Evolutionary conservation across 352 stramenopile genomes (phyloP), one percentile per base, ranked within the genome.

Genomic region (Globisporangium irregulare): DNA sequence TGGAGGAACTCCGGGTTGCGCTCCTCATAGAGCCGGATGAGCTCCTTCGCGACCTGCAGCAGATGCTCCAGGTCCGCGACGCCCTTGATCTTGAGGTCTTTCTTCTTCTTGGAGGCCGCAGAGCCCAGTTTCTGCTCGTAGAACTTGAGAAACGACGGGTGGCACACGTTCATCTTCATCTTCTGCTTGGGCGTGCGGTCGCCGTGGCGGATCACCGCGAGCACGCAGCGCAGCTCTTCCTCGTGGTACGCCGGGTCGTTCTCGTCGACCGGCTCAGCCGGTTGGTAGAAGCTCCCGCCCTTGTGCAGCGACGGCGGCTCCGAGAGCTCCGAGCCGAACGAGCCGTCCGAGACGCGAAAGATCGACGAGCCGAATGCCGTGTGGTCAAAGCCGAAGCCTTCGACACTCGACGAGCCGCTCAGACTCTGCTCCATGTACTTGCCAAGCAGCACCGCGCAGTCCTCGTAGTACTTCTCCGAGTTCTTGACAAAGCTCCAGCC

Each of bases 401-500:
- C 79, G 0, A 20, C 76, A 66, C 46, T 51, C 24, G 41, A 46
- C 7, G 48, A 51, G 20, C 70, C 73, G 25, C 73, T 71, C 20
- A 96, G 70, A 24, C 83, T 84, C 56, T 87, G 78, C 54, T 89
- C 84, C 0, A 96, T 64, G 64, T 92, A 96, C 67, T 93, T 87
- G 24, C 76, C 81, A 46, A 99, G 74, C 69, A 99, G 86, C 66
- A 97, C 89, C 6, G 95, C 95, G 69, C 94, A 98, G 76, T 99
- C 97, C 70, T 99, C 97, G 75, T 99, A 99, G 75, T 99, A 99
- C 81, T 99, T 99, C 64, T 98, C 89, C 56, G 95, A 99, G 70
- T 99, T 99, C 85, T 99, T 99, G 20, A 99, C 98, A 82, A 99
- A 99, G 68, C 93, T 99, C 94, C 97, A 99, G 29, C 98, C 98